Evolutionary conservation across 257 asterid species (phyloP).

Genomic region (Osmanthus fragrans): DNA sequence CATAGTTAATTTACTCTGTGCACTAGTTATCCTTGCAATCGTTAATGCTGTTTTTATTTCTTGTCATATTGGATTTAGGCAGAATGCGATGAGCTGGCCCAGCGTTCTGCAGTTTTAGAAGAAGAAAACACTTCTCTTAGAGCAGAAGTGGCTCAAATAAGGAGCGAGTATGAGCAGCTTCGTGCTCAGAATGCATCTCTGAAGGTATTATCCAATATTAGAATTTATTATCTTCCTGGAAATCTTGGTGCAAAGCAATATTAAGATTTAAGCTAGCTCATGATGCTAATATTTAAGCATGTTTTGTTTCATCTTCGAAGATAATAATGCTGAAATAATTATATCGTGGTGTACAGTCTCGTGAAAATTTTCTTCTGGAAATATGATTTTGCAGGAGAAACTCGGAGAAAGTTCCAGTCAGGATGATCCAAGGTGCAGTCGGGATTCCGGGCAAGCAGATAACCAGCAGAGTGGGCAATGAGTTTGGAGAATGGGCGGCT

Average conservation of each 20-base stretch:
- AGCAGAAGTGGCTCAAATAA: conserved; percentile 71
- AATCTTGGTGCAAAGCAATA: neutral
- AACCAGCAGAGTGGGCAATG: conserved; percentile 28
- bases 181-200: conserved; percentile 78
- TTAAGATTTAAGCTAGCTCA: conserved; percentile 3
- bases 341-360: neutral
- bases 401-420: conserved; percentile 55
- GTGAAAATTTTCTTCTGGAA: neutral
- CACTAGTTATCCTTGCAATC: neutral
- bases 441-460: conserved; percentile 33
- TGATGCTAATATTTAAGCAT: neutral
- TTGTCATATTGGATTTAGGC: conserved; percentile 50
- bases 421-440: conserved; percentile 49
- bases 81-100: conserved; percentile 93
- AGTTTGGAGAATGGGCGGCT: conserved; percentile 30
- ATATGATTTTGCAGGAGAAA: conserved; percentile 57
- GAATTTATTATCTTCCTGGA: neutral
- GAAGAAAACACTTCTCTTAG: conserved; percentile 85
- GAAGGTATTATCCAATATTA: conserved; percentile 53
- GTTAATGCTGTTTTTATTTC: conserved; percentile 19
- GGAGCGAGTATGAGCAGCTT: conserved; percentile 72
- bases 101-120: conserved; percentile 71
- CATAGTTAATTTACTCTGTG: neutral
- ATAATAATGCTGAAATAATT: too few relatives aligned
- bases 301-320: too few relatives aligned